These are phyloP conservation scores for Penicillium decumbens DNA, from an alignment of 2,329 filamentous ascomycete species.

Conservation along the genomic window DNA sequence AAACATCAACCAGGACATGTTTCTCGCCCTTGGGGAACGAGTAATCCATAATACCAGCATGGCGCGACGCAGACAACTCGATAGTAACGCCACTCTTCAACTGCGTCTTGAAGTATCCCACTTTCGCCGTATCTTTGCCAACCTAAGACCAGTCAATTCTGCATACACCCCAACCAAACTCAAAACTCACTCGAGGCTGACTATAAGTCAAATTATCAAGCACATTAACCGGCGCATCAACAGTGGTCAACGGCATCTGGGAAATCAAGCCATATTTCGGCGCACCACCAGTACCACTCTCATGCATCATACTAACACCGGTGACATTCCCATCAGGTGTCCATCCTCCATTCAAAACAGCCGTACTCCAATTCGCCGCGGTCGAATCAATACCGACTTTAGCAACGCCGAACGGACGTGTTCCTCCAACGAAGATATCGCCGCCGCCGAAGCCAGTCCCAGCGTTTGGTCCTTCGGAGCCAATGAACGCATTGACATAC, in stretches of 20 bases:
- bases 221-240: constrained; percentile 39
- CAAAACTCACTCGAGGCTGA: constrained; percentile 54
- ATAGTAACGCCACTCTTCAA: constrained; percentile 55
- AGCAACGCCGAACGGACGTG: constrained; percentile 43
- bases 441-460: constrained; percentile 40
- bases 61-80: constrained; percentile 62
- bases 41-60: constrained; percentile 60
- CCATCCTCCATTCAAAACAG: constrained; percentile 43
- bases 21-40: constrained; percentile 53
- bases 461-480: constrained; percentile 44
- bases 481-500: constrained; percentile 47
- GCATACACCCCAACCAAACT: neutral
- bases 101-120: constrained; percentile 61
- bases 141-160: constrained; percentile 12
- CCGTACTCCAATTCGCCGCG: constrained; percentile 33
- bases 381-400: constrained; percentile 43
- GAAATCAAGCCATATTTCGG: constrained; percentile 39
- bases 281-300: constrained; percentile 46
- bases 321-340: constrained; percentile 48
- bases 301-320: constrained; percentile 49
- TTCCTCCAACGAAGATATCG: constrained; percentile 44
- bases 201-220: constrained; percentile 40
- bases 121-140: constrained; percentile 52
- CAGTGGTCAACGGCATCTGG: constrained; percentile 36
- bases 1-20: constrained; percentile 61